A percentile compares a stretch with the other conserved stretches of the same genome.
Evolutionary conservation across 2,329 filamentous ascomycete species (phyloP).

Genomic region (Magnaporthiopsis poae): DNA sequence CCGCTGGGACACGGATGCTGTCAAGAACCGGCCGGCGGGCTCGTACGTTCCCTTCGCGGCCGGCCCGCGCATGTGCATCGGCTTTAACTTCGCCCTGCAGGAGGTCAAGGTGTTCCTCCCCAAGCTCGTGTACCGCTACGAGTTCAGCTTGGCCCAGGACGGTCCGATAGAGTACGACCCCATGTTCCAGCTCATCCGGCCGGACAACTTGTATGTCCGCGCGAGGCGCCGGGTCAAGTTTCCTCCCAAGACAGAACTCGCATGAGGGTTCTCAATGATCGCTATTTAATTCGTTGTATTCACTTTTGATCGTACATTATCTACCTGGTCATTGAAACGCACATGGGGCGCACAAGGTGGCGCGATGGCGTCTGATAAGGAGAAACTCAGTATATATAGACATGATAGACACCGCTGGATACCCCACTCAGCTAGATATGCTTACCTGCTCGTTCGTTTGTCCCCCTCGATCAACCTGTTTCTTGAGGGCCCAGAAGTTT

Average conservation of each 20-base stretch:
- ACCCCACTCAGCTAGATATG: neutral
- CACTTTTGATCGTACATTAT: neutral
- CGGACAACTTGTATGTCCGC: constrained; percentile 43
- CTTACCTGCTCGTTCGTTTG: neutral
- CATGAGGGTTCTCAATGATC: neutral
- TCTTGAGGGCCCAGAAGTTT: too few relatives aligned
- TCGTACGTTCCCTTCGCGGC: constrained; percentile 50
- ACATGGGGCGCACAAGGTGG: neutral
- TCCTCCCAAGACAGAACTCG: constrained; percentile 22
- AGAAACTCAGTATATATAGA: neutral
- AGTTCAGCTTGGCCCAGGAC: constrained; percentile 41
- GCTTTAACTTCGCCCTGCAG: constrained; percentile 54
- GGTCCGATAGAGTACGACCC: constrained; percentile 48
- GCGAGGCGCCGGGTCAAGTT: constrained; percentile 39
- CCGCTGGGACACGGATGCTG: constrained; percentile 45
- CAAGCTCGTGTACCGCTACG: constrained; percentile 50
- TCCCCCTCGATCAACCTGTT: too few relatives aligned
- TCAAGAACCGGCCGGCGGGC: constrained; percentile 40
- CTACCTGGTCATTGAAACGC: neutral
- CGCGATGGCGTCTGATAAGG: neutral
- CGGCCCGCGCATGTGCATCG: constrained; percentile 50
- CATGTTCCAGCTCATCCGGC: constrained; percentile 48
- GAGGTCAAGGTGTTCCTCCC: constrained; percentile 51
- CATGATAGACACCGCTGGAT: neutral
- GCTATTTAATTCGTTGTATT: neutral